Evolutionary conservation across 2,329 filamentous ascomycete genomes (phyloP).

Genomic region (Diaporthe citrichinensis): DNA sequence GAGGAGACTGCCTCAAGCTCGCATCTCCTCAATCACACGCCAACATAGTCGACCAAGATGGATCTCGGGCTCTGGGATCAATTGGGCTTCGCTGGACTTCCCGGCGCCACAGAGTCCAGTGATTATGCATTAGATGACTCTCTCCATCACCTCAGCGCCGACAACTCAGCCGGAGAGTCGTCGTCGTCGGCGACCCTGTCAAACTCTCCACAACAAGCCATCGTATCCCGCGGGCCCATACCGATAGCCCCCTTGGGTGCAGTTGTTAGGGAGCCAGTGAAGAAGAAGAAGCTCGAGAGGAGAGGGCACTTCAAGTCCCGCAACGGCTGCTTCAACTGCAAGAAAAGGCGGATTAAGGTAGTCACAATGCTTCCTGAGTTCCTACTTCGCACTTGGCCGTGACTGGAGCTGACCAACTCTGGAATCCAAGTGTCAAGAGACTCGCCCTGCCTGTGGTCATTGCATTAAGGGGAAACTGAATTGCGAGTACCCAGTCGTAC

Average conservation of each 20-base stretch:
- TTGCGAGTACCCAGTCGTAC: conserved; percentile 72
- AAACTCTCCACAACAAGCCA: conserved; percentile 3
- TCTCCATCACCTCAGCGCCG: not conserved
- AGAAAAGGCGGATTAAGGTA: conserved; percentile 75
- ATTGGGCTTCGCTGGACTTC: not conserved
- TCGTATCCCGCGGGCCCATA: conserved; percentile 1
- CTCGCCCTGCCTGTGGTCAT: conserved; percentile 73
- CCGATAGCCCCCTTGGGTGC: not conserved
- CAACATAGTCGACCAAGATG: not conserved
- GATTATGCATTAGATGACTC: not conserved
- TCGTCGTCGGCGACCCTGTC: not conserved
- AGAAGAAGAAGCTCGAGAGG: conserved; percentile 63
- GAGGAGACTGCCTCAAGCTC: not conserved
- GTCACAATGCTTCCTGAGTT: not conserved
- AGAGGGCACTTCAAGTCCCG: conserved; percentile 77
- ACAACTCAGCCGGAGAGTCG: not conserved
- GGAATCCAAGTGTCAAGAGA: conserved; percentile 71
- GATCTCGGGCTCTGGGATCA: not conserved
- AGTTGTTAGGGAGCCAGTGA: conserved; percentile 1
- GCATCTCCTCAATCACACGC: too few species aligned
- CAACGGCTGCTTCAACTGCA: conserved; percentile 77
- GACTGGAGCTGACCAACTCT: not conserved
- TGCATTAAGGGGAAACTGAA: conserved; percentile 73
- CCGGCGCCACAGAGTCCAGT: not conserved
- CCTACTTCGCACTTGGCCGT: not conserved